Evolutionary conservation across 2,329 filamentous ascomycete genomes (phyloP).

Genomic region (Aspergillus sp.): DNA sequence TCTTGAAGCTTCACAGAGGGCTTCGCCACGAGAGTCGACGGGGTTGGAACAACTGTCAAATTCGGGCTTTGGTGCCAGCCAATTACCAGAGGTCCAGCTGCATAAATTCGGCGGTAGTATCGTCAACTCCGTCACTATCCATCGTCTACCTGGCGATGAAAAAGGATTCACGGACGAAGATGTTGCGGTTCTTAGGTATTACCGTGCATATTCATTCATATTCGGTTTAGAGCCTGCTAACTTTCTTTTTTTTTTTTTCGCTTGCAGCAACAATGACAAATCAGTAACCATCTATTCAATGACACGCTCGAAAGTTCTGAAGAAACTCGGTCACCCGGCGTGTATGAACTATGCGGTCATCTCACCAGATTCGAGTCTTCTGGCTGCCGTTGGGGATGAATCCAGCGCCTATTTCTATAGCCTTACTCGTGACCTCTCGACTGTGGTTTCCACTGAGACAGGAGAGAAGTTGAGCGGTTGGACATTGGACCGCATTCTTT

Average conservation of each 20-base stretch:
- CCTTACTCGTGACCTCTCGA: slow-evolving; percentile 34
- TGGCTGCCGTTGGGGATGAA: slow-evolving; percentile 85
- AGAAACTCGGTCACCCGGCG: slow-evolving; percentile 72
- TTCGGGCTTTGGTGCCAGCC: slow-evolving; percentile 21
- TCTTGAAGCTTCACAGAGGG: slow-evolving; percentile 31
- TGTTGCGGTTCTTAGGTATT: slow-evolving; percentile 53
- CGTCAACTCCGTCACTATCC: slow-evolving; percentile 67
- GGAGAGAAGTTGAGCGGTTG: slow-evolving; percentile 39
- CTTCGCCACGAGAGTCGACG: slow-evolving; percentile 24
- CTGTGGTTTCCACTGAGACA: slow-evolving; percentile 26
- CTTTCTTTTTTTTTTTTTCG: slow-evolving; percentile 24
- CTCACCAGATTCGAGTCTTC: slow-evolving; percentile 78
- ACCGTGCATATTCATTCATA: slow-evolving; percentile 29
- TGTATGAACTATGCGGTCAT: slow-evolving; percentile 94
- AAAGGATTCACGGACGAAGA: slow-evolving; percentile 53
- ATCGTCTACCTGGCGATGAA: slow-evolving; percentile 51
- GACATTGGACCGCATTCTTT: slow-evolving; percentile 42
- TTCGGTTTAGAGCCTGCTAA: slow-evolving; percentile 55
- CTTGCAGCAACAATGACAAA: slow-evolving; percentile 84
- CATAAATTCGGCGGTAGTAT: slow-evolving; percentile 63
- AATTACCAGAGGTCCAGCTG: slow-evolving; percentile 50
- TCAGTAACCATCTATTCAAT: slow-evolving; percentile 83
- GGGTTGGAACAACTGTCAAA: slow-evolving; percentile 17
- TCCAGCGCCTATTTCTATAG: slow-evolving; percentile 82
- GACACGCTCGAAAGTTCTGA: slow-evolving; percentile 64